These are phyloP conservation scores for Xylariaceae sp. DNA, from an alignment of 2,329 filamentous ascomycete genomes.

Conservation along the genomic window DNA sequence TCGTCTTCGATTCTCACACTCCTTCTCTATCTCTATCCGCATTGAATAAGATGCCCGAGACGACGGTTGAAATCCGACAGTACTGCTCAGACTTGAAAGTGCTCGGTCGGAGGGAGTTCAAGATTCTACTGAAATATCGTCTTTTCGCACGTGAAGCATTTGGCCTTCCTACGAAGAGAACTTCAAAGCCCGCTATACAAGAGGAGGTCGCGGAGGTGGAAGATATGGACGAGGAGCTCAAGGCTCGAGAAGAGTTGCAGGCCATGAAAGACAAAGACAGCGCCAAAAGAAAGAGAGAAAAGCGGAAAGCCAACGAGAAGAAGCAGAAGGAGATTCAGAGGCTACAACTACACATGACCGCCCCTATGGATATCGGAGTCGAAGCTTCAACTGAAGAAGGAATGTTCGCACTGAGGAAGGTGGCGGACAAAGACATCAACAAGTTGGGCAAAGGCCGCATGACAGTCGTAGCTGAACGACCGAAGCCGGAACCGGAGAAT, in stretches of 20 bases:
- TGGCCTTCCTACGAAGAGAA: conserved; percentile 75
- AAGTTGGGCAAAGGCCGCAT: conserved; percentile 76
- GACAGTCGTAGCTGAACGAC: conserved; percentile 58
- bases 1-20: conserved; percentile 75
- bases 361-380: conserved; percentile 92
- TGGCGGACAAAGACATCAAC: conserved; percentile 68
- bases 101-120: conserved; percentile 90
- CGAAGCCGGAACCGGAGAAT: conserved; percentile 58
- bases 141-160: conserved; percentile 87
- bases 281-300: conserved; percentile 75
- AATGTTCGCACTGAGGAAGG: conserved; percentile 80
- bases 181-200: conserved; percentile 40
- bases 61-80: conserved; percentile 72
- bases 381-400: conserved; percentile 77
- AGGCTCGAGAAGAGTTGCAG: conserved; percentile 83
- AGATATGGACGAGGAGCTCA: conserved; percentile 90
- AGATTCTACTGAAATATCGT: conserved; percentile 83
- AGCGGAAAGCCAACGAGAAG: conserved; percentile 83
- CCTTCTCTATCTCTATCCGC: conserved; percentile 86
- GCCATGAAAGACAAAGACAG: conserved; percentile 74
- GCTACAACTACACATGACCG: conserved; percentile 95
- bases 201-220: conserved; percentile 79
- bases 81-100: conserved; percentile 85
- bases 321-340: conserved; percentile 94
- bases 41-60: conserved; percentile 80